These are phyloP conservation scores for Diospyros lotus DNA, from an alignment of 148 eudicot species.

Conservation along the genomic window DNA sequence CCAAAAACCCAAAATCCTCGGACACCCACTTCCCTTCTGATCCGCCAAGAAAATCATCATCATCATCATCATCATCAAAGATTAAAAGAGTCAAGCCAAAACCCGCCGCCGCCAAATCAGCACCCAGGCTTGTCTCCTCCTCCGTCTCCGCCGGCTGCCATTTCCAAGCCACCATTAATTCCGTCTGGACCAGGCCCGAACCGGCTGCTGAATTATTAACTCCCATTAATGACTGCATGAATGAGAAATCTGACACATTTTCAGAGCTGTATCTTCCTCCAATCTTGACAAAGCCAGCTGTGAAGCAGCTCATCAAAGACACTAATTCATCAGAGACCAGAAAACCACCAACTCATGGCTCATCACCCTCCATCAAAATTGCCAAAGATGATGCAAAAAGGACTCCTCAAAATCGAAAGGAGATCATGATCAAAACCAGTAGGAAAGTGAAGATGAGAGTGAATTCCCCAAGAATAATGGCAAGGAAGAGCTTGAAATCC, in stretches of 20 bases:
- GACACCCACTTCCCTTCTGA: not conserved
- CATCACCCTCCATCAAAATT: not conserved
- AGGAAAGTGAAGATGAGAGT: constrained; percentile 18
- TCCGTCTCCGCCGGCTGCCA: not conserved
- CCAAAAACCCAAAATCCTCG: constrained; percentile 20
- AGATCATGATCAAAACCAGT: not conserved
- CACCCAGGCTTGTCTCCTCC: constrained; percentile 5
- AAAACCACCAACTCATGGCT: not conserved
- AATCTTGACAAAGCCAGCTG: constrained; percentile 25
- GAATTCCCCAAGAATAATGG: constrained; percentile 18
- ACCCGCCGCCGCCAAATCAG: not conserved
- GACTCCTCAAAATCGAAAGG: not conserved
- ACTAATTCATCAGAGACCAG: not conserved
- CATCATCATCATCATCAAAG: constrained; percentile 15
- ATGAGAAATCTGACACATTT: constrained; percentile 7
- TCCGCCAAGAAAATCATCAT: constrained; percentile 27
- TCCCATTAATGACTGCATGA: not conserved
- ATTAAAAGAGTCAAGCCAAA: not conserved
- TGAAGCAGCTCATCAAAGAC: not conserved
- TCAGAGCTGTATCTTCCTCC: constrained; percentile 34
- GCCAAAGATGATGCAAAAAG: constrained; percentile 1
- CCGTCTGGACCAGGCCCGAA: not conserved
- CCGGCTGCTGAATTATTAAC: not conserved
- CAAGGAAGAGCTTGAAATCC: not conserved
- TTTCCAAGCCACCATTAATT: not conserved